Base-by-base conservation (phyloP, 2,329 filamentous ascomycete species). In the Bipolaris oryzae region DNA sequence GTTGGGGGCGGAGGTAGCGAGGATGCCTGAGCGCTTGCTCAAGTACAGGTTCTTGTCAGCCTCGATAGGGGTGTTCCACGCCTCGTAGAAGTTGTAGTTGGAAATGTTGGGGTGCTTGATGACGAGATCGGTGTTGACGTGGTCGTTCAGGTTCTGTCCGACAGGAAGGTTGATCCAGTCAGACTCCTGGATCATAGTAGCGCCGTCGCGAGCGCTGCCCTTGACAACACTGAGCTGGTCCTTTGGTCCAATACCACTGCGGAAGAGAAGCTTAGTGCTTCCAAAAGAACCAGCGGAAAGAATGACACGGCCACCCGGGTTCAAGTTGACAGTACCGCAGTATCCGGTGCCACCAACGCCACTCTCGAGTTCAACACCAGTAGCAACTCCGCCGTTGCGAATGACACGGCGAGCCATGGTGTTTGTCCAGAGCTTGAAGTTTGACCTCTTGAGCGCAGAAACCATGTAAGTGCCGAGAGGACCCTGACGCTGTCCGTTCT, bases 391-490 rank as follows among this genome's bases (percentile, higher is more conserved):
- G 2, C 85, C 86, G 15, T 79, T 80, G 11, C 89, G 86, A 18
- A 90, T 76, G n/a, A 91, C 82, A 25, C 88, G 83, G 62, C 84
- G 82, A n/a, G 89, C 88, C 42, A 84, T 81, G 3, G 87, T 89
- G 69, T 87, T 85, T 18, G 84, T 84, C 80, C 85, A 86, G 45
- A 92, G 78, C 50, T 84, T 81, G 76, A 92, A 91, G 77, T 91
- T 89, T 37, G 78, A 75, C 57, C 85, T 81, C 39, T 78, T 77
- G 45, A 81, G 79, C 1, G 87, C 87, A 16, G 82, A 80, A 4
- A 87, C 85, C 1, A 92, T 83, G 68, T 92, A 92, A 0, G 89
- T 90, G 7, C 85, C 86, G 71, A 91, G 79, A 11, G 89, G 89
- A 1, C 89, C 89, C 42, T 86, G 86, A 57, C 89, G 81, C 73